Percentiles rank a stretch among this genome's conserved stretches.
Conservation (phyloP, 1,284 basidiomycete genomes). For the Naganishia albida region DNA sequence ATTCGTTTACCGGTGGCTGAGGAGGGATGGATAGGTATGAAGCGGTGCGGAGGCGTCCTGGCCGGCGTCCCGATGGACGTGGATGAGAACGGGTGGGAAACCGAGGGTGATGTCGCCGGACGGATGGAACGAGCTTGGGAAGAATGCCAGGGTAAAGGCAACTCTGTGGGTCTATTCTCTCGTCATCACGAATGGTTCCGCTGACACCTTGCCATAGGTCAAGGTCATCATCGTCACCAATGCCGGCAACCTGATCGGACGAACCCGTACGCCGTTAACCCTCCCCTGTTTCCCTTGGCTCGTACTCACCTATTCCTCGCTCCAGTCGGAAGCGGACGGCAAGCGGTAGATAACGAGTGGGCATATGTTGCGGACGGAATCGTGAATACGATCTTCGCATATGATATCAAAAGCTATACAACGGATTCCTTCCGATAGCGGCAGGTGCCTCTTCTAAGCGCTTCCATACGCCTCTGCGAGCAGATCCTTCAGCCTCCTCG, state of each 20-base stretch:
- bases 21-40: not conserved
- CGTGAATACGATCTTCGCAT: no score
- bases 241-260: slow-evolving; percentile 56
- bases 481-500: slow-evolving; percentile 1
- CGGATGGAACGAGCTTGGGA: slow-evolving; percentile 30
- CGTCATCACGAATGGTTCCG: not conserved
- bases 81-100: slow-evolving; percentile 24
- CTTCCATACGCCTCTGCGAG: not conserved
- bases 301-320: no score
- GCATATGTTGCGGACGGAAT: no score
- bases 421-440: no score
- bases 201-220: slow-evolving; percentile 27
- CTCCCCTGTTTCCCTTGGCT: no score
- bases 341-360: no score
- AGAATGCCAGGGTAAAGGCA: slow-evolving; percentile 27
- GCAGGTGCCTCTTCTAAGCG: no score
- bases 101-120: slow-evolving; percentile 24
- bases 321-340: no score
- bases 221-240: slow-evolving; percentile 49
- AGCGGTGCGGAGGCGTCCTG: slow-evolving; percentile 34
- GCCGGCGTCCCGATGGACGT: slow-evolving; percentile 37
- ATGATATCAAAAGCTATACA: no score
- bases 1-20: not conserved
- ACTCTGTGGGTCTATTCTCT: slow-evolving; percentile 34
- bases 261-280: slow-evolving; percentile 36